Percentiles rank a stretch among this genome's conserved stretches.
Evolutionary conservation across 2,329 filamentous ascomycete species (phyloP).

Genomic region (Aspergillus spinulosporus): DNA sequence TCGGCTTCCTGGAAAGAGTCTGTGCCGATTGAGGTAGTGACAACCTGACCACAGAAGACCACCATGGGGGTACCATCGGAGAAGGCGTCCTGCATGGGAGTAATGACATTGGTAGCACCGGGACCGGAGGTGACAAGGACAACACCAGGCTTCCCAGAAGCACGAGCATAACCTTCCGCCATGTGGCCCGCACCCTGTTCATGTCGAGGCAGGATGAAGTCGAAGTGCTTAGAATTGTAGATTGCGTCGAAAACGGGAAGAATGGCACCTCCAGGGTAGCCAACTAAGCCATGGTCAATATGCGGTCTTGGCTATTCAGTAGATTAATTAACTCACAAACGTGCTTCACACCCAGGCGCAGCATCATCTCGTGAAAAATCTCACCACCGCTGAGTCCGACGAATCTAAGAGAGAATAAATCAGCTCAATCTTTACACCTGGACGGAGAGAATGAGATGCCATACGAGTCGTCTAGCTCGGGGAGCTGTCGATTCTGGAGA

Average conservation of each 20-base stretch:
- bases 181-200: slow-evolving; percentile 98
- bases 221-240: slow-evolving; percentile 95
- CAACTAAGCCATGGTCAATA: slow-evolving; percentile 54
- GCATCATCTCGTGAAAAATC: slow-evolving; percentile 99
- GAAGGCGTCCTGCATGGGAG: slow-evolving; percentile 92
- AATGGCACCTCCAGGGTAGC: slow-evolving; percentile 93
- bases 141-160: slow-evolving; percentile 89
- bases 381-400: slow-evolving; percentile 93
- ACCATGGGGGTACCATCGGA: slow-evolving; percentile 96
- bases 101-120: slow-evolving; percentile 93
- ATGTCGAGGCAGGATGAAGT: slow-evolving; percentile 92
- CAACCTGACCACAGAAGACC: slow-evolving; percentile 92
- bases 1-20: slow-evolving; percentile 98
- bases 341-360: slow-evolving; percentile 86
- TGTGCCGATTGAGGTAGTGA: slow-evolving; percentile 84
- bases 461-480: slow-evolving; percentile 79
- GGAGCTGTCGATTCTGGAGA: slow-evolving; percentile 60
- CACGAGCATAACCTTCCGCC: slow-evolving; percentile 97
- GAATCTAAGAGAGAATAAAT: slow-evolving; percentile 57
- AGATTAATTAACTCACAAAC: slow-evolving; percentile 67
- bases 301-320: background rate
- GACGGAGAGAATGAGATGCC: slow-evolving; percentile 34
- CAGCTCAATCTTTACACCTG: slow-evolving; percentile 9
- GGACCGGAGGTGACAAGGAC: slow-evolving; percentile 96
- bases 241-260: slow-evolving; percentile 98